Base-by-base conservation (phyloP, 1,284 basidiomycete species). In the Pholiota adiposa region DNA sequence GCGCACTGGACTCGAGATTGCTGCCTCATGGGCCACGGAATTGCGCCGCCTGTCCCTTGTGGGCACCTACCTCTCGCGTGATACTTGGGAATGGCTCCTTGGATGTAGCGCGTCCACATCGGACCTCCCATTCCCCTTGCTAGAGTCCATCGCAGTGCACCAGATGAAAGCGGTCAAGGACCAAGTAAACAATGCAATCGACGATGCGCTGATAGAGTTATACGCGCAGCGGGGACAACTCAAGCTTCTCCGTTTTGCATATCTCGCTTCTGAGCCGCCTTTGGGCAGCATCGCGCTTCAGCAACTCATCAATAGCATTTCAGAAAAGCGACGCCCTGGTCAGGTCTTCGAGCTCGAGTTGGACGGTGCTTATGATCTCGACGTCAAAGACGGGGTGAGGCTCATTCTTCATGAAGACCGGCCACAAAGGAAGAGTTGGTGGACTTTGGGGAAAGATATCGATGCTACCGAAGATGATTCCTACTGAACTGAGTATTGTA, bases 11-110 rank as follows among this genome's bases (percentile, higher is more conserved):
- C 46, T 56, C 3, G 14, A 19, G 4, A 11, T 29, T 12, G 25
- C 46, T 9, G 44, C 54, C 16, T 21, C 25, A 23, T 34, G 46
- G n/a, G 49, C 54, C 2, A 33, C 54, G 1, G 44, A 4, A 16
- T 46, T 56, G 19, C 54, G 54, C n/a, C 44, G 54, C 12, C 23
- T 56, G 16, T 29, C 54, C 19, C 9, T 48, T 16, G 16, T 50
- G 19, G 34, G 54, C 14, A 27, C 34, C 18, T 56, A 56, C 23
- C 21, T 50, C 9, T n/a, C 33, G 21, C 54, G 54, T 12, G 34
- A 11, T 9, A 27, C 54, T 1, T 55, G 54, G 54, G 54, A 55
- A 23, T 46, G 44, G 43, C 41, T 50, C 9, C 25, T 56, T 2
- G 54, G 54, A 16, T 50, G 54, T n/a, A 41, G 14, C 16, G 5